Evolutionary conservation across 176 grass and related monocot species (phyloP).

Genomic region (Melocanna baccifera): DNA sequence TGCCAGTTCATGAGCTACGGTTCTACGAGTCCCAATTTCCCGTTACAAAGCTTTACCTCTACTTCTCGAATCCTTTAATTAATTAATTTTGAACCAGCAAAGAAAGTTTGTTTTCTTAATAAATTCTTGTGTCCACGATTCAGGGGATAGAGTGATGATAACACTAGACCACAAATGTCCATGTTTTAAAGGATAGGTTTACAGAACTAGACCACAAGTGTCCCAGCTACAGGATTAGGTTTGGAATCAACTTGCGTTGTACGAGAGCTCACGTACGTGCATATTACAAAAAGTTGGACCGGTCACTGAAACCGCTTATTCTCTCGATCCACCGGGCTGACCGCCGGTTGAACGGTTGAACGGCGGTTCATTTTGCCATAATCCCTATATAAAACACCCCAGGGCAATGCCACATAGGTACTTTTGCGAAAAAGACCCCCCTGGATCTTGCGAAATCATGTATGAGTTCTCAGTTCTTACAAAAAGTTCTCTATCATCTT

Average conservation of each 20-base stretch:
- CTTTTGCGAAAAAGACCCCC: no score
- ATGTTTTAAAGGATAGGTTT: background rate
- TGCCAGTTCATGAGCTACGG: no score
- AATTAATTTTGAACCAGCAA: background rate
- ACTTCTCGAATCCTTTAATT: background rate
- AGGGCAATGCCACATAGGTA: no score
- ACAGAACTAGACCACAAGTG: background rate
- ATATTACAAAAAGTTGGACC: no score
- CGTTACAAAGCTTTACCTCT: background rate
- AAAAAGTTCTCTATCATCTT: no score
- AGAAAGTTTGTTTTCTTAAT: background rate
- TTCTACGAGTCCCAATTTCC: background rate
- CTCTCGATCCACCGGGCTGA: no score
- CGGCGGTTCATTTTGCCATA: no score
- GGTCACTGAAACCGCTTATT: no score
- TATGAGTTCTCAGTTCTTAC: no score
- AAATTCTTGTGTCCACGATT: background rate
- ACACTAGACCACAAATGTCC: background rate
- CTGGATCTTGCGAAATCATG: no score
- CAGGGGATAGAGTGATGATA: background rate
- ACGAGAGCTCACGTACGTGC: background rate
- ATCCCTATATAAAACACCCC: no score
- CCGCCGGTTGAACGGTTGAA: no score
- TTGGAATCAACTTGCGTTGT: background rate
- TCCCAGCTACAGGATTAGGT: slow-evolving; percentile 2